Conservation (phyloP, 2,329 filamentous ascomycete genomes). For the Aspergillus japonicus region DNA sequence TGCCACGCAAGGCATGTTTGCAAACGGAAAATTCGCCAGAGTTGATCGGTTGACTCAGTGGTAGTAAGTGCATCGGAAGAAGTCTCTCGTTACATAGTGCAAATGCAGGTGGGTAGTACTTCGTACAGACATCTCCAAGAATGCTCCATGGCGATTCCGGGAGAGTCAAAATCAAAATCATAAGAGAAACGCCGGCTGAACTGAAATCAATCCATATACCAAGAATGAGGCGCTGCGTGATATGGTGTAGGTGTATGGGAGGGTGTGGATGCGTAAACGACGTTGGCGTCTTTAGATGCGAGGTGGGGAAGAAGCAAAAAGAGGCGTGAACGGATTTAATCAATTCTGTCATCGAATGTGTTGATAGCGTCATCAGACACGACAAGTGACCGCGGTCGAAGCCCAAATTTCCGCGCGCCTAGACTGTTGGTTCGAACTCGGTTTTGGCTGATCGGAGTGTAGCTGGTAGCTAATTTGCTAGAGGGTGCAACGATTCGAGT, state of each 20-base stretch:
- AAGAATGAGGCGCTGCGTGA: conserved; percentile 26
- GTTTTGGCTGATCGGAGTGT: conserved; percentile 39
- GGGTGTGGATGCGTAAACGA: conserved; percentile 9
- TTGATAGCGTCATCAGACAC: conserved; percentile 27
- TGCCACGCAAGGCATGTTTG: not conserved
- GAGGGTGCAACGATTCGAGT: conserved; percentile 37
- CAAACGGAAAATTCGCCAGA: not conserved
- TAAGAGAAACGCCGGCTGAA: conserved; percentile 23
- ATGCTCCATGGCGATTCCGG: not conserved
- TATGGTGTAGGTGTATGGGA: conserved; percentile 10
- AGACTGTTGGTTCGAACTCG: conserved; percentile 40
- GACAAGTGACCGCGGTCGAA: conserved; percentile 31
- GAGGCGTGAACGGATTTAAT: conserved; percentile 21
- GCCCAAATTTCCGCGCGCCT: conserved; percentile 35
- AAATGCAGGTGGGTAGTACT: conserved; percentile 1
- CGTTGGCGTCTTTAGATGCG: conserved; percentile 8
- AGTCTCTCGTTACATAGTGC: conserved; percentile 1
- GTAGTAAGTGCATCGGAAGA: not conserved
- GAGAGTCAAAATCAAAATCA: conserved; percentile 1
- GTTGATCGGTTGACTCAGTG: not conserved
- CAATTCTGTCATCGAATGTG: conserved; percentile 31
- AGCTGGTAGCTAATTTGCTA: conserved; percentile 36
- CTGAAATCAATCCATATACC: conserved; percentile 17
- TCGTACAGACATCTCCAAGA: not conserved
- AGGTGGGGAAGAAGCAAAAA: not conserved